phyloP scores from a whole-genome alignment of 169 alveolate species.

The Perkinsus olseni region DNA sequence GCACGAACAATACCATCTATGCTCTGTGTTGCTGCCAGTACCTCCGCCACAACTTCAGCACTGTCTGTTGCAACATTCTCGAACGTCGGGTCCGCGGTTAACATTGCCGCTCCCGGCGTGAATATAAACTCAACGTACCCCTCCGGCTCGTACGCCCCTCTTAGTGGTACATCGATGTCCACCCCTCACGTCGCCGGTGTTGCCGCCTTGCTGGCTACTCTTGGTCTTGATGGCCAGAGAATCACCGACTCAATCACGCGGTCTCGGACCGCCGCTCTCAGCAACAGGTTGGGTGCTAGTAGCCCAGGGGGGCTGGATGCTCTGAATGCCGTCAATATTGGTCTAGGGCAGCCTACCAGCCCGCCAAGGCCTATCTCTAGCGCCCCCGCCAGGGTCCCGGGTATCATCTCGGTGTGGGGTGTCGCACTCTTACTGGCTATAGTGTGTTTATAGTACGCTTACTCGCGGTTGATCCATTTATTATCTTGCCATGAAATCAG shows the following conservation, averaged over 20 bases:
- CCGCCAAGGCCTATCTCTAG: background rate
- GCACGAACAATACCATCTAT: conserved; percentile 21
- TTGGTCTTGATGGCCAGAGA: background rate
- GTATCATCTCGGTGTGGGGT: background rate
- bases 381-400: background rate
- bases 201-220: background rate
- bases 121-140: conserved; percentile 26
- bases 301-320: background rate
- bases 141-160: conserved; percentile 16
- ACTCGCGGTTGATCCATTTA: no score
- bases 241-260: background rate
- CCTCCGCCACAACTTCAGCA: background rate
- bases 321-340: background rate
- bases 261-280: background rate
- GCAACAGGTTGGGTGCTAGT: background rate
- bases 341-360: background rate
- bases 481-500: no score
- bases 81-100: conserved; percentile 30
- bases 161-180: conserved; percentile 37
- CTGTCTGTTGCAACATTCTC: conserved; percentile 21
- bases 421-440: background rate
- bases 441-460: no score
- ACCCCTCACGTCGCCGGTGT: conserved; percentile 37
- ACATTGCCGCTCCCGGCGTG: conserved; percentile 39
- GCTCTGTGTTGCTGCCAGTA: conserved; percentile 27